Evolutionary conservation across 192 early-diverging fungal species (phyloP), one percentile per base, ranked within the genome.

Genomic region (Podila minutissima): DNA sequence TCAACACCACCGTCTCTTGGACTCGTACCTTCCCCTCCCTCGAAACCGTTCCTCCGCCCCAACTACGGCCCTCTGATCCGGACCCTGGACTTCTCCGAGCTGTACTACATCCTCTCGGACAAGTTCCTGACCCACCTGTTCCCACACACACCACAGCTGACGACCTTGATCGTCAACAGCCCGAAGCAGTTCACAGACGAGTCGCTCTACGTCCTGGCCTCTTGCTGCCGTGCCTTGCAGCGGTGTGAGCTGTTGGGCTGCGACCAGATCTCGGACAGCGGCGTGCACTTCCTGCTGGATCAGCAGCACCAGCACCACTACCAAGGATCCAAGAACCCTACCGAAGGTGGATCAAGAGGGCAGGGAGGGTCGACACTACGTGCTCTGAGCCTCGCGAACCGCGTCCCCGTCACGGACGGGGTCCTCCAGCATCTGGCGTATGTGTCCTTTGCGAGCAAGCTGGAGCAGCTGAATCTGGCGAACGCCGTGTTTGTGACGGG

Each of bases 41-140:
- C 59, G 20, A 17, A 65, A 17, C 38, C 19, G 1, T 64, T 11
- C 35, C 7, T 37, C 7, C 65, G 6, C 20, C 59, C 61, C 19
- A 24, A 28, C 22, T 83, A 83, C 10, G 67, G 75, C 28, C 2
- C 9, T 0, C 29, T 74, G 9, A 67, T 83, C 57, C 66, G 64
- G 8, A 50, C 32, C 2, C 67, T 83, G 5, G 64, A 83, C 67
- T 83, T 83, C 41, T 73, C 74, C 0, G 22, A 64, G 13, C 66
- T 83, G 7, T 69, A 83, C 64, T 79, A 83, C 59, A 79, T 83
- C 31, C 33, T 83, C 69, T 78, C 74, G 11, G 83, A 83, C 59
- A 22, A 26, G 5, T 71, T 83, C 62, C 48, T 83, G 7, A 60
- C 51, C 8, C 62, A 68, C 19, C 63, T 83, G 11, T 51, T 77